A percentile compares a stretch with the other conserved stretches of the same genome.
phyloP scores from a whole-genome alignment of 768 basidiomycete genomes.

The Kondoa malvinella region DNA sequence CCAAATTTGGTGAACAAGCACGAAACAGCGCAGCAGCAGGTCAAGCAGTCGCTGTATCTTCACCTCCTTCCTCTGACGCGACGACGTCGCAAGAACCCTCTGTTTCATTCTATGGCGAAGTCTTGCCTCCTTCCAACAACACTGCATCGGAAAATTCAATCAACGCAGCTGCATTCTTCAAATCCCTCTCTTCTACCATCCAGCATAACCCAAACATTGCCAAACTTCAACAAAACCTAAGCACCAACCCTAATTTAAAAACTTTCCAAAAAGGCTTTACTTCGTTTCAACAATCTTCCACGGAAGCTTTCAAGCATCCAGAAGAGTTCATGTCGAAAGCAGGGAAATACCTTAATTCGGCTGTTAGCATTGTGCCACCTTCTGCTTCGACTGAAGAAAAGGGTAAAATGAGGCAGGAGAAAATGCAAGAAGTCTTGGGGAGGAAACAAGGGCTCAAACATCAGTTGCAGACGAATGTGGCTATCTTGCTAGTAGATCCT shows the following conservation, averaged over 20 bases:
- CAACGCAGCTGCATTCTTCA: slow-evolving; percentile 24
- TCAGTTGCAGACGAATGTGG: slow-evolving; percentile 31
- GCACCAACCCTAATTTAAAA: slow-evolving; percentile 14
- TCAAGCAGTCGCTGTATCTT: slow-evolving; percentile 11
- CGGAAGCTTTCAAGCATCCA: slow-evolving; percentile 33
- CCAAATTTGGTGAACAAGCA: slow-evolving; percentile 18
- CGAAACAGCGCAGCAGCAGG: slow-evolving; percentile 14
- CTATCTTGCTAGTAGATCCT: slow-evolving; percentile 32
- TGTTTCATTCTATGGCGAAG: slow-evolving; percentile 7
- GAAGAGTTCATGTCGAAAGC: slow-evolving; percentile 34
- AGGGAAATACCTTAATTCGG: slow-evolving; percentile 30
- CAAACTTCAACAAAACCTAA: slow-evolving; percentile 16
- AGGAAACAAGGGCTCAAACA: slow-evolving; percentile 33
- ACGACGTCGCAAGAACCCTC: not conserved
- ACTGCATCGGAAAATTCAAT: not conserved
- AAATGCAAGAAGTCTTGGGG: slow-evolving; percentile 14
- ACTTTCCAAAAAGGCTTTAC: slow-evolving; percentile 13
- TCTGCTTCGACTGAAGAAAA: slow-evolving; percentile 25
- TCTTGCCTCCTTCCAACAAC: slow-evolving; percentile 1
- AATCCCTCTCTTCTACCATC: slow-evolving; percentile 8
- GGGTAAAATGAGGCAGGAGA: slow-evolving; percentile 7
- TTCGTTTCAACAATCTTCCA: slow-evolving; percentile 20
- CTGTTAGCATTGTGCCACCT: slow-evolving; percentile 36
- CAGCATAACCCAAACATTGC: slow-evolving; percentile 19
- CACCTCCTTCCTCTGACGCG: slow-evolving; percentile 3